Base-by-base conservation (phyloP, 1,284 basidiomycete genomes). In the Malassezia vespertilionis region DNA sequence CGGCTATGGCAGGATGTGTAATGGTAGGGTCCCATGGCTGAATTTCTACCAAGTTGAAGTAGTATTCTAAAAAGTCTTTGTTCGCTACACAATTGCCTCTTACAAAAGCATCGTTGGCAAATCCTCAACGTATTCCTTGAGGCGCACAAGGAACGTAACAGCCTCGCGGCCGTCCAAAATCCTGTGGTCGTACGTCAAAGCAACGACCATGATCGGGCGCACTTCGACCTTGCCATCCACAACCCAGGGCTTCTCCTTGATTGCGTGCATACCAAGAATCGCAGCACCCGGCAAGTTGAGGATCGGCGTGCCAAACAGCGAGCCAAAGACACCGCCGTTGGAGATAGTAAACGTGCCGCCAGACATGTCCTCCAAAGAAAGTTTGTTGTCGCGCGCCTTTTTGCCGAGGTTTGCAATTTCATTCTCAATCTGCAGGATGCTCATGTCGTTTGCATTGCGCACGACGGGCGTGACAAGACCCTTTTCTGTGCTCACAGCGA, bases 301-400 rank as follows among this genome's bases (percentile, higher is more conserved):
- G 72, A 74, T 71, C 20, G 91, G 91, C 28, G 91, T 97, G 41
- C 91, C 91, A 71, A 84, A 95, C 38, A 96, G 76, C 44, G 88
- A 93, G 46, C 91, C 91, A 66, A 97, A 97, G 69, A 97, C 91
- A 65, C 91, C 93, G 40, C 93, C 93, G 72, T 97, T 97, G 44
- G 91, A 96, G 73, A 97, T 96, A 63, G 91, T 97, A 78, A 97
- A 96, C 18, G 86, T 83, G 42, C 91, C 90, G 46, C 91, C 93
- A 33, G 86, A 78, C 91, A 74, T 73, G 58, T 74, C 72, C 50
- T 97, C 93, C 50, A 97, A 79, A 23, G 86, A 83, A 42, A 97
- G 79, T 75, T 96, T 95, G 71, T 84, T 81, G 73, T 96, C 91
- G 54, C 85, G 80, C 36, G 90, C 90, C 84, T 91, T 96, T 77